phyloP scores from a whole-genome alignment of 169 alveolate species.

The Miamiensis avidus region DNA sequence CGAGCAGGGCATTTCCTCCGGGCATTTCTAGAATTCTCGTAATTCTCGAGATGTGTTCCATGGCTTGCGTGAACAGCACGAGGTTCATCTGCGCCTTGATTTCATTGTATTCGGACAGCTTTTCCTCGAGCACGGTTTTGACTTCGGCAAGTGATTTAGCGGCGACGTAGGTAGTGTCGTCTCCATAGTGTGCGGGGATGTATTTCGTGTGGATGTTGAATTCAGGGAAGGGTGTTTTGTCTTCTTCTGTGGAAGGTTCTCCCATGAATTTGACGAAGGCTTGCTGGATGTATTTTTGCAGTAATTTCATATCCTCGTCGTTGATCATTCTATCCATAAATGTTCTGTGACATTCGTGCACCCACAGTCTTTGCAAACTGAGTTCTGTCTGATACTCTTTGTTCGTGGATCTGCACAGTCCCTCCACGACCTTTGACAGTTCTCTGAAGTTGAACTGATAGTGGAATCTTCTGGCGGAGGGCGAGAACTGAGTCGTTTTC shows the following conservation, averaged over 20 bases:
- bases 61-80: conserved; percentile 94
- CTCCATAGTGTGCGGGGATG: conserved; percentile 89
- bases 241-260: conserved; percentile 65
- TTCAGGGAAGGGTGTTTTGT: conserved; percentile 58
- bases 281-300: conserved; percentile 75
- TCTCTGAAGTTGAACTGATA: conserved; percentile 91
- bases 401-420: conserved; percentile 74
- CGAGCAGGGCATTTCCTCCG: conserved; percentile 93
- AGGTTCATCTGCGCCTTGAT: conserved; percentile 91
- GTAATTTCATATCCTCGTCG: conserved; percentile 82
- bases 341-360: conserved; percentile 86
- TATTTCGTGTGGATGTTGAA: conserved; percentile 88
- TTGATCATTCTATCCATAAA: conserved; percentile 84
- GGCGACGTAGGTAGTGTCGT: conserved; percentile 78
- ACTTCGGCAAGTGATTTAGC: conserved; percentile 47
- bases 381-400: conserved; percentile 71
- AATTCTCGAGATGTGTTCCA: conserved; percentile 93
- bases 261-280: conserved; percentile 73
- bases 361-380: conserved; percentile 81
- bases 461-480: conserved; percentile 89
- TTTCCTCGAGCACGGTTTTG: conserved; percentile 88
- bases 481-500: conserved; percentile 87
- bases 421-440: conserved; percentile 79
- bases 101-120: conserved; percentile 90
- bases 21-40: conserved; percentile 93